Base-by-base conservation (phyloP, 2,329 filamentous ascomycete species). In the Pyrenophora graminea region DNA sequence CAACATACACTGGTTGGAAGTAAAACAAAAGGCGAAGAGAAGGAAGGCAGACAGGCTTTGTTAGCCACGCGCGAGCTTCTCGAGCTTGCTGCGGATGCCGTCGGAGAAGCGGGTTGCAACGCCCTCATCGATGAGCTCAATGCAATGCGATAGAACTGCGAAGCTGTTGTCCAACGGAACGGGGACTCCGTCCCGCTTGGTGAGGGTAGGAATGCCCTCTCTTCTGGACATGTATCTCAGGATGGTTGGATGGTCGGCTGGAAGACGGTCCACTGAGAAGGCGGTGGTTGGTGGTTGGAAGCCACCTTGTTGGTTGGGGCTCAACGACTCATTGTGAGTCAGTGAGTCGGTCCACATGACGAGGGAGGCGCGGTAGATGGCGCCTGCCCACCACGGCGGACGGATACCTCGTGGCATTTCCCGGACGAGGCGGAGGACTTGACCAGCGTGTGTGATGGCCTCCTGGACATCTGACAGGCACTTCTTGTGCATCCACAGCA, bases 351-450 rank as follows among this genome's bases (percentile, higher is more conserved):
- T 66, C 69, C 69, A 71, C 8, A 72, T 51, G 13, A 72, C 62
- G 25, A 71, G 63, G 25, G 66, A 55, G 34, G 80, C 85, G n/a
- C 87, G 83, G 67, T 90, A 89, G 34, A 89, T 75, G 3, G 85
- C 86, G 1, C 80, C 82, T n/a, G 84, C 76, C 86, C 86, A 90
- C 87, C 87, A 90, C 32, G 80, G 82, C 5, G 87, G 87, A 18
- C 85, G 80, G 3, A 82, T 77, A 41, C 84, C 80, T 25, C 75
- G 73, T 2, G 83, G 79, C 81, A 89, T 88, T 12, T 76, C 74
- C 6, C 81, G 77, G 33, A 89, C 71, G 9, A 88, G 76, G 3
- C 84, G 79, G 37, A 88, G 74, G 3, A 89, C 80, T 70, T 90
- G 87, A 1, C 86, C 86, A 55, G 83, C 85, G 67, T 89, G 87